These are phyloP conservation scores for Paracoccidioides brasiliensis DNA, from an alignment of 2,329 filamentous ascomycete genomes.

Conservation along the genomic window DNA sequence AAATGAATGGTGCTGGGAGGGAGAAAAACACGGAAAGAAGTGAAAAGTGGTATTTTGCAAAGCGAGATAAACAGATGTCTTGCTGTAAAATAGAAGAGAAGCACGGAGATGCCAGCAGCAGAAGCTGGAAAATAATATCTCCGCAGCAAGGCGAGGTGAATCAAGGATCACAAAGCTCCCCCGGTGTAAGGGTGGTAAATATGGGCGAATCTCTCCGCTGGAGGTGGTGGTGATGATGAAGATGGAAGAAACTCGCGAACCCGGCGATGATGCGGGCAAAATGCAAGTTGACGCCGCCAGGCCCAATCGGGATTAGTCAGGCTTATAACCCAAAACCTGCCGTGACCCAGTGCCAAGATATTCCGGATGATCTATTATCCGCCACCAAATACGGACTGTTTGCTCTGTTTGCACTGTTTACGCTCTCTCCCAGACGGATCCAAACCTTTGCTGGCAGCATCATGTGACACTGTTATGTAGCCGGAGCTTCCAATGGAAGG, in stretches of 20 bases:
- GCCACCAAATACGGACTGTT: neutral
- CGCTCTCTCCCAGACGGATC: too few species aligned
- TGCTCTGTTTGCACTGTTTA: neutral
- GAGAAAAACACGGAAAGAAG: neutral
- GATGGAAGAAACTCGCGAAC: neutral
- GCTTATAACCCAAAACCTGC: neutral
- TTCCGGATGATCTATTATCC: neutral
- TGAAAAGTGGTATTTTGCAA: neutral
- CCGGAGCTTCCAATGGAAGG: neutral
- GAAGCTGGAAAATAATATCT: neutral
- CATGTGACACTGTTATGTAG: neutral
- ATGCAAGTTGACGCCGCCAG: neutral
- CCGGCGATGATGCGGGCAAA: neutral
- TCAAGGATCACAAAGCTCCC: neutral
- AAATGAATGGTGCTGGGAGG: neutral
- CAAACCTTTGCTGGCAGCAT: neutral
- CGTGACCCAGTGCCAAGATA: slow-evolving; percentile 3
- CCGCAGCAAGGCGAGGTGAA: neutral
- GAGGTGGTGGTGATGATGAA: too few species aligned
- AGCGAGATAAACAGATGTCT: neutral
- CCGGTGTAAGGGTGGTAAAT: neutral
- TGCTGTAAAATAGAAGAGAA: neutral
- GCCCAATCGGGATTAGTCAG: neutral
- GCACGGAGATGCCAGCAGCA: neutral
- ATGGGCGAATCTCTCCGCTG: neutral